Conservation (phyloP, 2,329 filamentous ascomycete species). For the Metarhizium album region DNA sequence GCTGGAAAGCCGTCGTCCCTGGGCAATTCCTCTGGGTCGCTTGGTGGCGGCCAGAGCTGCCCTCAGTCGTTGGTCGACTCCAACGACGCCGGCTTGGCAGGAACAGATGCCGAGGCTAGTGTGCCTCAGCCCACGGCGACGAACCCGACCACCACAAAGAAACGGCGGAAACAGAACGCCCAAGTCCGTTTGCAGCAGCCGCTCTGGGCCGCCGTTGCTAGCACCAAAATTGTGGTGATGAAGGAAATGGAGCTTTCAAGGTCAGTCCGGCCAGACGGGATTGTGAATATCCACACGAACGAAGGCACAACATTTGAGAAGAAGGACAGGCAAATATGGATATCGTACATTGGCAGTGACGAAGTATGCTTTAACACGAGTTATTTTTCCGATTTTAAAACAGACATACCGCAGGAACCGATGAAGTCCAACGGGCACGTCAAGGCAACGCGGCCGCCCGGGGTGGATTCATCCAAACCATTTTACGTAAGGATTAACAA, state of each 20-base stretch:
- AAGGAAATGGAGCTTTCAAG: slow-evolving; percentile 83
- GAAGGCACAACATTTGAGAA: slow-evolving; percentile 64
- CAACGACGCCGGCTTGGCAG: slow-evolving; percentile 32
- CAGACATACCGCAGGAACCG: slow-evolving; percentile 20
- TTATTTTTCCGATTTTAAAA: slow-evolving; percentile 39
- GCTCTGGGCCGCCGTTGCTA: slow-evolving; percentile 87
- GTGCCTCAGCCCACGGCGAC: slow-evolving; percentile 20
- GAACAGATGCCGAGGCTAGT: slow-evolving; percentile 39
- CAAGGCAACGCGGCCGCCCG: slow-evolving; percentile 26
- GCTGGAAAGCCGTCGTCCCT: slow-evolving; percentile 40
- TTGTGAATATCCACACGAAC: slow-evolving; percentile 65
- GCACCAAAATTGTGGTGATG: slow-evolving; percentile 91
- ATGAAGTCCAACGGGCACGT: slow-evolving; percentile 18
- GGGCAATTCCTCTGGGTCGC: slow-evolving; percentile 10
- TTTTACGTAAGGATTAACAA: slow-evolving; percentile 74
- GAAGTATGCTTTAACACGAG: slow-evolving; percentile 69
- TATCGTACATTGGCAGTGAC: slow-evolving; percentile 67
- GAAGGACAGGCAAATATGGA: slow-evolving; percentile 66
- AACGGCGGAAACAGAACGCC: slow-evolving; percentile 81
- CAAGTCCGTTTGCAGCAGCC: slow-evolving; percentile 85
- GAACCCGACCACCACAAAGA: slow-evolving; percentile 48
- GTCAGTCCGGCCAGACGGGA: slow-evolving; percentile 55
- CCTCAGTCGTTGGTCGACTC: not conserved
- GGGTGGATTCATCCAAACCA: slow-evolving; percentile 59
- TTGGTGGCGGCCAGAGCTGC: slow-evolving; percentile 14